Percentiles rank a stretch among this genome's conserved stretches.
Evolutionary conservation across 179 eudicot species (phyloP).

Genomic region (Beta macrorhiza): DNA sequence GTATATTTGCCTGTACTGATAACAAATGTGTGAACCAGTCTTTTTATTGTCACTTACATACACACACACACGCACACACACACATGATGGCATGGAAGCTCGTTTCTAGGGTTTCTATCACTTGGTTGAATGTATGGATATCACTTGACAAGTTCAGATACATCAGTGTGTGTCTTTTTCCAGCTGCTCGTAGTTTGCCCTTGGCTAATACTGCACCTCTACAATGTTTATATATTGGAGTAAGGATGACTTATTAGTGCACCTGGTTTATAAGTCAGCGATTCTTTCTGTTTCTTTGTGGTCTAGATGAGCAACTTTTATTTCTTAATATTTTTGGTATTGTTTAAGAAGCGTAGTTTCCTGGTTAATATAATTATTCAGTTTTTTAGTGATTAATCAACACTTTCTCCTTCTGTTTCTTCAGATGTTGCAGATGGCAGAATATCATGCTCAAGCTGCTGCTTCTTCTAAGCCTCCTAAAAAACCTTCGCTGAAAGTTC

Average conservation of each 20-base stretch:
- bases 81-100: background rate
- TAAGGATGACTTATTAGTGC: background rate
- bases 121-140: background rate
- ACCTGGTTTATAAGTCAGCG: background rate
- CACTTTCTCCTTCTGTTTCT: constrained; percentile 27
- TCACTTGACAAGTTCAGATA: background rate
- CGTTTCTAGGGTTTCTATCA: background rate
- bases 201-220: background rate
- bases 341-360: background rate
- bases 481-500: constrained; percentile 77
- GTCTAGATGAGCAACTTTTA: background rate
- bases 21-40: background rate
- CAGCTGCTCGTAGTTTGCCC: background rate
- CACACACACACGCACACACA: too few species aligned
- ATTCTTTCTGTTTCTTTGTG: background rate
- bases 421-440: constrained; percentile 97
- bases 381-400: background rate
- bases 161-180: background rate
- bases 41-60: background rate
- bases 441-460: constrained; percentile 67
- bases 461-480: constrained; percentile 73
- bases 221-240: background rate
- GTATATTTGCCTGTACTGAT: constrained; percentile 4
- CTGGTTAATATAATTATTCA: background rate
- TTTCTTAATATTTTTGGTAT: background rate